These are phyloP conservation scores for Colletotrichum brevisporum DNA, from an alignment of 2,329 filamentous ascomycete genomes.

Conservation along the genomic window DNA sequence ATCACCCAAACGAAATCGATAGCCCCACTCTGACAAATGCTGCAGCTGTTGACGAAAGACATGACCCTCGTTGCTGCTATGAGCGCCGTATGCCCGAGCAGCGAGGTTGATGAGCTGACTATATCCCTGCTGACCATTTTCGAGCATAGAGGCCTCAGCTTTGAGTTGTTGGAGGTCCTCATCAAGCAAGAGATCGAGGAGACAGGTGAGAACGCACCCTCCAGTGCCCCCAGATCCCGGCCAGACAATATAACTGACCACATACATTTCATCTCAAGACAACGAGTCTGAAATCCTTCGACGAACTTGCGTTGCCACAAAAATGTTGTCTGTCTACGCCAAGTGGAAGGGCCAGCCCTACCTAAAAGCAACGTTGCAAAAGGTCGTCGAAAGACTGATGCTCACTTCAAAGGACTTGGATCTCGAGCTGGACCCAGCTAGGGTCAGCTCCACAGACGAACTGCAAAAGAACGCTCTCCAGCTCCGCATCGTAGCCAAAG, in stretches of 20 bases:
- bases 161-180: constrained; percentile 74
- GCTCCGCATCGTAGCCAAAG: constrained; percentile 76
- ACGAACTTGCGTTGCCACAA: constrained; percentile 79
- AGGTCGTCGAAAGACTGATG: constrained; percentile 76
- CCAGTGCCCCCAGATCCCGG: neutral
- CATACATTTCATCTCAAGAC: constrained; percentile 55
- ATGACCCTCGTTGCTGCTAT: constrained; percentile 74
- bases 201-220: constrained; percentile 61
- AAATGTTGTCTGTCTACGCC: constrained; percentile 79
- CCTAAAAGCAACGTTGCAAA: constrained; percentile 74
- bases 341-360: constrained; percentile 79
- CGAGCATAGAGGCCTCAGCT: constrained; percentile 74
- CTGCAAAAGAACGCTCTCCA: constrained; percentile 76
- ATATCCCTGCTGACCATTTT: constrained; percentile 79
- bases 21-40: constrained; percentile 29
- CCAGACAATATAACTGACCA: neutral
- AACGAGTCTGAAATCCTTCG: constrained; percentile 77
- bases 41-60: constrained; percentile 72
- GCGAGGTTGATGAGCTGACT: constrained; percentile 78
- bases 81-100: constrained; percentile 75
- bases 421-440: constrained; percentile 76
- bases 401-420: constrained; percentile 77
- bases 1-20: constrained; percentile 14
- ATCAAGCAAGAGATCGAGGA: constrained; percentile 79
- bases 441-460: constrained; percentile 72